Evolutionary conservation across 192 early-diverging fungal species (phyloP).

Genomic region (Coemansia sp.): DNA sequence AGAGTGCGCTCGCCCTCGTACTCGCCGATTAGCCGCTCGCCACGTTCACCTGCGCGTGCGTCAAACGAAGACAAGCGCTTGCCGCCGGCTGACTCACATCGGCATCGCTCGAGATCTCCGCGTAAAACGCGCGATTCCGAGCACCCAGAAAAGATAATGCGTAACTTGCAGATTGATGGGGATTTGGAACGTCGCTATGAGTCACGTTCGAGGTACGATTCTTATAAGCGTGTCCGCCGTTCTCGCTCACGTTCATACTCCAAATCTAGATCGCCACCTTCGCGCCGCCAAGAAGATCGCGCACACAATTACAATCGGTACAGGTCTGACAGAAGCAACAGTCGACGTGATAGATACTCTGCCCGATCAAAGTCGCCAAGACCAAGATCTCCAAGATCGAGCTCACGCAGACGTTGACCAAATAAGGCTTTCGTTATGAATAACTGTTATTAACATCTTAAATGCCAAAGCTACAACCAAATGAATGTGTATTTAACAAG

Average conservation of each 20-base stretch:
- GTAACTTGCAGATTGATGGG: conserved; percentile 18
- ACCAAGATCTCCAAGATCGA: neutral
- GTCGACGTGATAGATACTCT: conserved; percentile 8
- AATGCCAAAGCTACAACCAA: too few relatives aligned
- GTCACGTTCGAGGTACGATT: neutral
- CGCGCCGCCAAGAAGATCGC: conserved; percentile 1
- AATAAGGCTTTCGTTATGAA: too few relatives aligned
- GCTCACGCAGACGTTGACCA: conserved; percentile 5
- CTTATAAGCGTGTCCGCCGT: neutral
- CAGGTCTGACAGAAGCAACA: conserved; percentile 6
- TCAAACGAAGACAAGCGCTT: neutral
- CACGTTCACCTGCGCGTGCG: conserved; percentile 6
- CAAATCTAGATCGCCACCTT: conserved; percentile 12
- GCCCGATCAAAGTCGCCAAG: conserved; percentile 30
- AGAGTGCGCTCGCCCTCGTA: conserved; percentile 45
- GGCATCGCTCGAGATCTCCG: conserved; percentile 8
- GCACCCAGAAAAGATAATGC: conserved; percentile 13
- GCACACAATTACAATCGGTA: conserved; percentile 12
- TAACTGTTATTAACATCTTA: too few relatives aligned
- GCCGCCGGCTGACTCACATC: neutral
- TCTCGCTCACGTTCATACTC: conserved; percentile 12
- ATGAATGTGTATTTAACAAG: too few relatives aligned
- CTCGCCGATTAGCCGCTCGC: conserved; percentile 23
- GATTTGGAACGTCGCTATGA: neutral
- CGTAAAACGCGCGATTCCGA: neutral